phyloP scores from a whole-genome alignment of 768 basidiomycete genomes.

The Xerocomellus dryophilus region DNA sequence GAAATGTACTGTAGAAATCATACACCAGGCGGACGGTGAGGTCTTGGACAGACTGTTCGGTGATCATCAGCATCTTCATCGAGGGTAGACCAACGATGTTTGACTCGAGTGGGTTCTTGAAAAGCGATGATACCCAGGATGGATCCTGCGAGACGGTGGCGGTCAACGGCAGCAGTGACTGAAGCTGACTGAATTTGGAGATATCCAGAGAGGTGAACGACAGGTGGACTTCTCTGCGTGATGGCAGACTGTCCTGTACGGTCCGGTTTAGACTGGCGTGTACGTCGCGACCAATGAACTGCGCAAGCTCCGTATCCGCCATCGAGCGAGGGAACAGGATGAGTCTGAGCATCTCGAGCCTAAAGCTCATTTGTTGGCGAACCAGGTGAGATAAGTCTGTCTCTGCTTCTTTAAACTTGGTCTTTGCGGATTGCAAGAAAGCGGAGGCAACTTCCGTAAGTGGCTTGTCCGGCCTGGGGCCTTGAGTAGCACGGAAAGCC shows the following conservation, averaged over 20 bases:
- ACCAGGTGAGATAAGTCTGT: constrained; percentile 57
- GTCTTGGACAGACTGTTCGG: constrained; percentile 53
- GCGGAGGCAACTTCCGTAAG: constrained; percentile 84
- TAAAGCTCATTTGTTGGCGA: constrained; percentile 71
- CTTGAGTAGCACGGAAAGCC: constrained; percentile 69
- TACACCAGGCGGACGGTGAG: constrained; percentile 48
- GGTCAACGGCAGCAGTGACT: constrained; percentile 43
- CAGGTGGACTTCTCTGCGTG: constrained; percentile 63
- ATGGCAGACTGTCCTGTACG: constrained; percentile 47
- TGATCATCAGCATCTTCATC: constrained; percentile 79
- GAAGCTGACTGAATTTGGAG: constrained; percentile 65
- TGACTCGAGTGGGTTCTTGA: constrained; percentile 62
- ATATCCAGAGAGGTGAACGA: constrained; percentile 76
- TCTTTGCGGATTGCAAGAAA: constrained; percentile 72
- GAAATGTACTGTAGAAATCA: constrained; percentile 71
- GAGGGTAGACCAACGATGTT: constrained; percentile 78
- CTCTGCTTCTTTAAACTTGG: constrained; percentile 67
- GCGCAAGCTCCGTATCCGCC: constrained; percentile 73
- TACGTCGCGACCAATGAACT: constrained; percentile 66
- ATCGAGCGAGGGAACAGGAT: constrained; percentile 78
- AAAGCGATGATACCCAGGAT: constrained; percentile 58
- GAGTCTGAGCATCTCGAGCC: constrained; percentile 60
- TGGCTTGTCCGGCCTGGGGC: constrained; percentile 74
- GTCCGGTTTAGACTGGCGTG: constrained; percentile 68
- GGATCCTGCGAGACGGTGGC: constrained; percentile 41